Percentiles rank a stretch among this genome's conserved stretches.
These are phyloP conservation scores for Fusarium humuli DNA, from an alignment of 2,329 filamentous ascomycete species.

Conservation along the genomic window DNA sequence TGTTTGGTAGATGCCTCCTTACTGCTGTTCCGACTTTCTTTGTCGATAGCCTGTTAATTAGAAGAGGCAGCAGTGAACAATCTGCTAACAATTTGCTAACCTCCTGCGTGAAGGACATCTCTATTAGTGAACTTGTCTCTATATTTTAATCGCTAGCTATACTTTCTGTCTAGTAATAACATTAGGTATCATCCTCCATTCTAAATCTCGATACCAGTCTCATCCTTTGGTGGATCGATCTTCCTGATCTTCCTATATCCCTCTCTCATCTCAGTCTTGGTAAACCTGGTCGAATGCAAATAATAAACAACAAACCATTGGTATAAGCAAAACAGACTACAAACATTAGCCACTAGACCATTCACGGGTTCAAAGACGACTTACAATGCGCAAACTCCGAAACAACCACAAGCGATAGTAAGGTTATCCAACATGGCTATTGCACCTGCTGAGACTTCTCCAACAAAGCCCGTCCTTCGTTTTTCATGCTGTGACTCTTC, in stretches of 20 bases:
- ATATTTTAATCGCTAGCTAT: not conserved
- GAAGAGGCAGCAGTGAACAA: not conserved
- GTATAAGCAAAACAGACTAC: constrained; percentile 22
- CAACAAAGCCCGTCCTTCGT: constrained; percentile 3
- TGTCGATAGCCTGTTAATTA: not conserved
- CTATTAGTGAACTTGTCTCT: too few relatives aligned
- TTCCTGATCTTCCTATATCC: constrained; percentile 27
- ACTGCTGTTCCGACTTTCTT: not conserved
- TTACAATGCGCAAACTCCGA: constrained; percentile 33
- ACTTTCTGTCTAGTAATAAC: not conserved
- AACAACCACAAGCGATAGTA: constrained; percentile 30
- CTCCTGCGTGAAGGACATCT: not conserved
- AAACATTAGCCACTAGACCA: not conserved
- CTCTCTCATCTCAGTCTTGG: constrained; percentile 24
- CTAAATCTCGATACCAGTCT: not conserved
- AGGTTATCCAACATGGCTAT: constrained; percentile 29
- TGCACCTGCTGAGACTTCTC: constrained; percentile 9
- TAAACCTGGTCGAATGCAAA: constrained; percentile 15
- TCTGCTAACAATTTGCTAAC: not conserved
- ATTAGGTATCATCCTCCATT: not conserved
- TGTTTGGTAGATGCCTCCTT: not conserved
- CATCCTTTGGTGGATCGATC: constrained; percentile 3
- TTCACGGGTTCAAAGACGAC: not conserved
- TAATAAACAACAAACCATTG: constrained; percentile 29
- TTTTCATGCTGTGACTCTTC: constrained; percentile 9